Evolutionary conservation across 331 rosid genomes (phyloP).

Genomic region (Malus hybrid): DNA sequence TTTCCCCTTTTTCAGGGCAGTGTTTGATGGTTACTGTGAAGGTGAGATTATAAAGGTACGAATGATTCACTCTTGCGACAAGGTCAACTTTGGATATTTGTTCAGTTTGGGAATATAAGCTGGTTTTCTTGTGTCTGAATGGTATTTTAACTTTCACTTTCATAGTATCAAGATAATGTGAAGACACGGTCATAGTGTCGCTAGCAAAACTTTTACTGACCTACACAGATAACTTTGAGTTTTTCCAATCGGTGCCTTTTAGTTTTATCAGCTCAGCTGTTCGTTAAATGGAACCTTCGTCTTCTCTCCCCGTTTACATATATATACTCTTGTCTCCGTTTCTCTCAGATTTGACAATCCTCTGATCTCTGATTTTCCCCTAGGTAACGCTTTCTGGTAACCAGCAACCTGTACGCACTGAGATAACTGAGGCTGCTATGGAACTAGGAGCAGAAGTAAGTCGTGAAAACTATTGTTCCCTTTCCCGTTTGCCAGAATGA

Average conservation of each 20-base stretch:
- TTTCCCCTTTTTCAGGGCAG: conserved; percentile 47
- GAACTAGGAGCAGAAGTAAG: conserved; percentile 76
- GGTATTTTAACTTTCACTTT: background rate
- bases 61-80: background rate
- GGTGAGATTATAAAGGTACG: conserved; percentile 73
- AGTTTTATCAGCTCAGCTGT: background rate
- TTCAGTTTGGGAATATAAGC: background rate
- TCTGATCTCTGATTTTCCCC: conserved; percentile 2
- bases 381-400: conserved; percentile 79
- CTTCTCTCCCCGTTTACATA: background rate
- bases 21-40: conserved; percentile 82
- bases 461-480: background rate
- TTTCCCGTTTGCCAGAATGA: background rate
- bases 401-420: conserved; percentile 73
- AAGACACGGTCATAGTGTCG: background rate
- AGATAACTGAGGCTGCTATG: conserved; percentile 83
- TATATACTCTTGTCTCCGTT: background rate
- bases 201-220: background rate
- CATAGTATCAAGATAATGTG: background rate
- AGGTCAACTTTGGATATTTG: background rate
- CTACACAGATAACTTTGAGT: background rate
- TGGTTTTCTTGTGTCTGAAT: too few species aligned
- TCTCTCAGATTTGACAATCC: background rate
- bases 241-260: background rate
- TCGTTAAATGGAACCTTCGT: background rate